A percentile compares a stretch with the other conserved stretches of the same genome.
Evolutionary conservation across 495 filamentous ascomycete genomes (phyloP).

Genomic region (Neurospora intermedia): DNA sequence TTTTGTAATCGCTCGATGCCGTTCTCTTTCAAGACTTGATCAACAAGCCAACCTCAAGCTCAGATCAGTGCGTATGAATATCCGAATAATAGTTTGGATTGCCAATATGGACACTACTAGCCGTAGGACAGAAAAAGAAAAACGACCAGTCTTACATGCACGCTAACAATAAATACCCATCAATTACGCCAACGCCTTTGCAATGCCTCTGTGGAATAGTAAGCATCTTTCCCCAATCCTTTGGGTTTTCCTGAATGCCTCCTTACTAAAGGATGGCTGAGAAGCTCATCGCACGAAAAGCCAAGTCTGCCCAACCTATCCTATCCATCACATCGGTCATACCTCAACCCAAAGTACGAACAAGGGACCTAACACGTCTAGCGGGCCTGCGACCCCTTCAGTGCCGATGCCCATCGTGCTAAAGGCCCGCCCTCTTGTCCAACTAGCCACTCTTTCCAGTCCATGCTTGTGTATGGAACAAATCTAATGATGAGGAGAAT

Average conservation of each 20-base stretch:
- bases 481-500: not conserved
- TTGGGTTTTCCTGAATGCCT: not conserved
- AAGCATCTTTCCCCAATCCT: not conserved
- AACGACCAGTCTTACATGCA: not conserved
- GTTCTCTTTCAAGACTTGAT: not conserved
- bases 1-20: not conserved
- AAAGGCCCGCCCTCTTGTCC: not conserved
- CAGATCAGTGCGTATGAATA: not conserved
- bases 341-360: not conserved
- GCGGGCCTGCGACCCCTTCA: not conserved
- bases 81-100: not conserved
- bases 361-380: not conserved
- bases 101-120: not conserved
- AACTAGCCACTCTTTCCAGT: not conserved
- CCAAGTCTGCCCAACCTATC: not conserved
- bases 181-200: not conserved
- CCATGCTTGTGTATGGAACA: not conserved
- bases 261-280: not conserved
- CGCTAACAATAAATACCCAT: not conserved
- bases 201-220: not conserved
- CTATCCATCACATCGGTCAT: not conserved
- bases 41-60: not conserved
- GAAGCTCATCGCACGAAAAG: not conserved
- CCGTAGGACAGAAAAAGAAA: not conserved
- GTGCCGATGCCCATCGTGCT: not conserved